Evolutionary conservation across 1,139 yeast genomes (phyloP), one percentile per base, ranked within the genome.

Genomic region (Pneumocystis sp.): DNA sequence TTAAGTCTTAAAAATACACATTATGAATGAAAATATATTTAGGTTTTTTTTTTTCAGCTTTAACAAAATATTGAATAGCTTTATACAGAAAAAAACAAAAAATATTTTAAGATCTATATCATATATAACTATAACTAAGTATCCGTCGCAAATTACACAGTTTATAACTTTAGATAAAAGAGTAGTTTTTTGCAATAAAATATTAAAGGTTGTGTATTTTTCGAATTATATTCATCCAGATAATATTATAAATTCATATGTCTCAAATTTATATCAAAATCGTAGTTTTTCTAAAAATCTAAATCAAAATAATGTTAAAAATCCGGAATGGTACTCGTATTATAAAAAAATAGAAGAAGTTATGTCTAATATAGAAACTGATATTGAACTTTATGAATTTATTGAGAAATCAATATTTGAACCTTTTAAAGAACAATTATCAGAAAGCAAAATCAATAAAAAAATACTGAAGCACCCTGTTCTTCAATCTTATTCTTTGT

Each of bases 401-500:
- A 15, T 50, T 50, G 57, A 50, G 12, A 25, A 50, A 50, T 50
- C 57, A 25, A 50, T 50, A 25, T 50, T 50, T 25, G 34, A 25
- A 25, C 57, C 57, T 50, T 50, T 50, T 50, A 50, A 50, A 25
- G 25, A 50, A 25, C 34, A 25, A 15, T 50, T 50, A 50, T 50
- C 34, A 50, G 57, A 50, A 15, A 21, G 57, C 17, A 50, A 50
- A 25, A 25, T 50, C 25, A 50, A 50, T 50, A 15, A 50, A 50
- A 25, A 7, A 17, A 5, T 50, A 25, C 21, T n/a, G 10, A 12
- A 10, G 17, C 12, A 29, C 2, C 17, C 7, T 50, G 15, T 65
- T 39, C 39, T 57, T 50, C 61, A 59, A 63, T 73, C 68, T 40
- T 69, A 67, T 40, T 72, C 70, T 21, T 63, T 67, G n/a, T 66